Conservation (phyloP, 2,329 filamentous ascomycete genomes). For the Paracamarosporium sp. region DNA sequence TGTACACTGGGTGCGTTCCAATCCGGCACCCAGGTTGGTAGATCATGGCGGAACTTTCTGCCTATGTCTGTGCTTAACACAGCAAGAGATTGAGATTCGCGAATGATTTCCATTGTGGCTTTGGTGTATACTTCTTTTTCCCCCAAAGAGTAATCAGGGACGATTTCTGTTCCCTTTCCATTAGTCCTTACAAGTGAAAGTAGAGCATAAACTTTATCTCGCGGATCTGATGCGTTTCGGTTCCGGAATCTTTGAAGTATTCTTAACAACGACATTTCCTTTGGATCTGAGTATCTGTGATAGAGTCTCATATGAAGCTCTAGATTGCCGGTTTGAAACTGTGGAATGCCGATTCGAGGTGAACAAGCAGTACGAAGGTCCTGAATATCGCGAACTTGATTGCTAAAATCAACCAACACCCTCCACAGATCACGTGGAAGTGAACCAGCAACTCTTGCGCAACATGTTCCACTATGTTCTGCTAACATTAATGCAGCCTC, state of each 20-base stretch:
- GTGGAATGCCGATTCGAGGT: too few relatives aligned
- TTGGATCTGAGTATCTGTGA: too few relatives aligned
- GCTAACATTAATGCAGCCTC: slow-evolving; percentile 4
- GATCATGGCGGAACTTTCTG: slow-evolving; percentile 19
- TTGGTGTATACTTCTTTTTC: slow-evolving; percentile 14
- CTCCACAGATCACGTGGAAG: slow-evolving; percentile 7
- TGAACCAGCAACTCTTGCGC: not conserved
- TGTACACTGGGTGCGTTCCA: slow-evolving; percentile 20
- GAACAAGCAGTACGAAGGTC: not conserved
- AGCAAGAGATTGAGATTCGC: slow-evolving; percentile 1
- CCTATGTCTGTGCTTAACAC: slow-evolving; percentile 20
- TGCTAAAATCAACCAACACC: slow-evolving; percentile 8
- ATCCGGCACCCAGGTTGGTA: slow-evolving; percentile 30
- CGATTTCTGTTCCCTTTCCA: not conserved
- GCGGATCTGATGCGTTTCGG: slow-evolving; percentile 17
- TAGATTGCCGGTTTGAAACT: too few relatives aligned
- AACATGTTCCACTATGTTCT: slow-evolving; percentile 8
- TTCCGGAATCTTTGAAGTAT: slow-evolving; percentile 14
- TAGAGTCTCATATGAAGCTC: too few relatives aligned
- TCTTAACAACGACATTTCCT: not conserved
- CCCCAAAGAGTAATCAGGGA: slow-evolving; percentile 16
- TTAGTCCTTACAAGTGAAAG: slow-evolving; percentile 9
- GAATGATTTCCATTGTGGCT: slow-evolving; percentile 14
- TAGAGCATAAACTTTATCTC: slow-evolving; percentile 27
- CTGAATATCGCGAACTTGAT: slow-evolving; percentile 8